phyloP scores from a whole-genome alignment of 2,329 filamentous ascomycete species.

The Myotisia sp. region DNA sequence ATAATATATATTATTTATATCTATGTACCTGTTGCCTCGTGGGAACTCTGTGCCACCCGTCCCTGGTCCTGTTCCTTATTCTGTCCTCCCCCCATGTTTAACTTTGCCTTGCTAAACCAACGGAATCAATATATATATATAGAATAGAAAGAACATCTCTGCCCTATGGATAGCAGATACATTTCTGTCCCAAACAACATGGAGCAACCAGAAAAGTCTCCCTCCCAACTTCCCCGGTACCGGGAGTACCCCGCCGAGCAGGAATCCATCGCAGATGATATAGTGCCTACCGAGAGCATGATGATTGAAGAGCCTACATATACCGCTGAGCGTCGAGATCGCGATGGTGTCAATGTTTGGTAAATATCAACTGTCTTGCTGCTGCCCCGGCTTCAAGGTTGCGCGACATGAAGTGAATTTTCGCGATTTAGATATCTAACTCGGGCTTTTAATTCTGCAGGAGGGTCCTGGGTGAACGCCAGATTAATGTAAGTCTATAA shows the following conservation, averaged over 20 bases:
- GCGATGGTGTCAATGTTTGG: constrained; percentile 13
- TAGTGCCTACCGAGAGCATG: constrained; percentile 4
- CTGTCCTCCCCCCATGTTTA: no score
- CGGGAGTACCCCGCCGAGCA: constrained; percentile 8
- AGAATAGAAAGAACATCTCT: no score
- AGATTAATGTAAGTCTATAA: constrained; percentile 26
- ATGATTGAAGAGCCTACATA: constrained; percentile 11
- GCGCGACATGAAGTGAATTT: no score
- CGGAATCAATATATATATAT: no score
- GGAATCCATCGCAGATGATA: constrained; percentile 6
- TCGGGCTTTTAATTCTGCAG: constrained; percentile 13
- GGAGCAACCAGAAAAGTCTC: constrained; percentile 7
- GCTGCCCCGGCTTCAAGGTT: no score
- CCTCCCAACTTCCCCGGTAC: constrained; percentile 5
- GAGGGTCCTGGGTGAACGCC: constrained; percentile 29
- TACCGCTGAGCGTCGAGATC: constrained; percentile 8
- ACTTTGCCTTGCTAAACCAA: no score
- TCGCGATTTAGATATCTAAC: constrained; percentile 3
- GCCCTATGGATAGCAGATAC: constrained; percentile 3
- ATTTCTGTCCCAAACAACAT: constrained; percentile 4
- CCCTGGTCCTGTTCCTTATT: no score
- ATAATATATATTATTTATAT: no score
- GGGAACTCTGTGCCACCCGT: no score
- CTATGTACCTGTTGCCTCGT: no score
- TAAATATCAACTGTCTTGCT: no score